Percentiles rank a stretch among this genome's conserved stretches.
phyloP scores from a whole-genome alignment of 169 alveolate genomes.

The Condylostoma magnum region DNA sequence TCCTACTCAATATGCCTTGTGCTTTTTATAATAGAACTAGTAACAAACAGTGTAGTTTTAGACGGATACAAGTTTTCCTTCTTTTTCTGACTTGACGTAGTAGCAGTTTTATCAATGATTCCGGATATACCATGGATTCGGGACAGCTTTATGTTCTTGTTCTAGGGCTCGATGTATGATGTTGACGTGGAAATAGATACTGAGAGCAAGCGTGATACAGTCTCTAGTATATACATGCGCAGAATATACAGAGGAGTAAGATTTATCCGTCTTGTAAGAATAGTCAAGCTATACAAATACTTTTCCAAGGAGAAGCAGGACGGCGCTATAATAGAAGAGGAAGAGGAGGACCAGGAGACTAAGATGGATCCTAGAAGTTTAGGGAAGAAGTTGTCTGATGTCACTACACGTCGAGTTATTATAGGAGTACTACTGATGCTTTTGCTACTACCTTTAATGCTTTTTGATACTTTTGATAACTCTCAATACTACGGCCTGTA shows the following conservation, averaged over 20 bases:
- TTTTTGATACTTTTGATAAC: constrained; percentile 38
- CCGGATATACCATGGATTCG: constrained; percentile 73
- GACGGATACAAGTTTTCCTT: constrained; percentile 70
- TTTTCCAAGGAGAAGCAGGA: constrained; percentile 55
- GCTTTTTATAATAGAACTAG: constrained; percentile 58
- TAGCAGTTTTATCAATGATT: constrained; percentile 73
- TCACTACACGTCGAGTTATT: constrained; percentile 74
- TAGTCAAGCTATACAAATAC: constrained; percentile 78
- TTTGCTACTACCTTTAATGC: constrained; percentile 65
- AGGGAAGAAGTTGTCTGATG: constrained; percentile 75
- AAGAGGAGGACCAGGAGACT: constrained; percentile 58
- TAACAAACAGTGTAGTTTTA: constrained; percentile 54
- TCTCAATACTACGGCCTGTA: constrained; percentile 57
- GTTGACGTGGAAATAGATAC: constrained; percentile 45
- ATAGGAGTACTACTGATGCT: constrained; percentile 68
- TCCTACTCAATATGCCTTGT: constrained; percentile 54
- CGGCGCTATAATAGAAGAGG: constrained; percentile 51
- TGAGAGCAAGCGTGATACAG: constrained; percentile 43
- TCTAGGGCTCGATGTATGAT: constrained; percentile 30
- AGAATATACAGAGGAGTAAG: constrained; percentile 58
- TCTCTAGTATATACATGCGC: background rate
- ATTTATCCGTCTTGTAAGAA: constrained; percentile 76
- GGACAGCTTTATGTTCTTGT: constrained; percentile 38
- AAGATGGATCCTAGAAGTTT: constrained; percentile 68
- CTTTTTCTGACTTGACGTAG: constrained; percentile 84